These are phyloP conservation scores for Cyamopsis tetragonoloba DNA, from an alignment of 306 rosid species.

Conservation along the genomic window DNA sequence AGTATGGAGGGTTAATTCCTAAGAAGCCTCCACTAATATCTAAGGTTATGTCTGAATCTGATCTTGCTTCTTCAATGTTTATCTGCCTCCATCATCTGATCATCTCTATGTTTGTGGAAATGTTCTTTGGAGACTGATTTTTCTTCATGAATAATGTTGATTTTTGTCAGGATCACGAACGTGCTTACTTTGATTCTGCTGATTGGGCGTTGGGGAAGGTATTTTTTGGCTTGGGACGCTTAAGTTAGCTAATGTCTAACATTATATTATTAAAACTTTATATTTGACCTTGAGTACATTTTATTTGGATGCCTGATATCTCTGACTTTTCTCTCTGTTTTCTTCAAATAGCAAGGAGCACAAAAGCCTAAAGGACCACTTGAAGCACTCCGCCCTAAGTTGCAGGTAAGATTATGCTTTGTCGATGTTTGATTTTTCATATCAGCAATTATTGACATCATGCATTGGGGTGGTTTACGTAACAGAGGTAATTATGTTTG, in stretches of 20 bases:
- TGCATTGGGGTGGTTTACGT: not conserved
- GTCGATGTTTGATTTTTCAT: not conserved
- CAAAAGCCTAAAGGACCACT: slow-evolving; percentile 97
- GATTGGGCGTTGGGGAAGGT: slow-evolving; percentile 99
- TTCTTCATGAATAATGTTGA: slow-evolving; percentile 14
- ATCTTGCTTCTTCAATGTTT: not conserved
- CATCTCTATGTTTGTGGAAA: slow-evolving; percentile 9
- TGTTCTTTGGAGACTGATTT: slow-evolving; percentile 3
- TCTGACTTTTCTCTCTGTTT: slow-evolving; percentile 24
- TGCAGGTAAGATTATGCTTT: slow-evolving; percentile 57
- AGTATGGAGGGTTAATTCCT: slow-evolving; percentile 89
- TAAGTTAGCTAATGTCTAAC: slow-evolving; percentile 7
- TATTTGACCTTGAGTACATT: slow-evolving; percentile 3
- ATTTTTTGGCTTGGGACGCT: slow-evolving; percentile 12
- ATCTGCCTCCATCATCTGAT: not conserved
- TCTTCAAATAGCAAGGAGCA: slow-evolving; percentile 67
- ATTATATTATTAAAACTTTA: not conserved
- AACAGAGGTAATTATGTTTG: not conserved
- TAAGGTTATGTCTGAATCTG: slow-evolving; percentile 50
- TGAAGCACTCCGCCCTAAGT: slow-evolving; percentile 96
- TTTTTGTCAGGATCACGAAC: slow-evolving; percentile 87
- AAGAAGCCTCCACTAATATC: slow-evolving; percentile 94
- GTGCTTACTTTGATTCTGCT: slow-evolving; percentile 95
- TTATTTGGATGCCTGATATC: slow-evolving; percentile 25
- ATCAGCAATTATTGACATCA: not conserved